These are phyloP conservation scores for Rhodotorula diobovata DNA, from an alignment of 768 basidiomycete species.

Conservation along the genomic window DNA sequence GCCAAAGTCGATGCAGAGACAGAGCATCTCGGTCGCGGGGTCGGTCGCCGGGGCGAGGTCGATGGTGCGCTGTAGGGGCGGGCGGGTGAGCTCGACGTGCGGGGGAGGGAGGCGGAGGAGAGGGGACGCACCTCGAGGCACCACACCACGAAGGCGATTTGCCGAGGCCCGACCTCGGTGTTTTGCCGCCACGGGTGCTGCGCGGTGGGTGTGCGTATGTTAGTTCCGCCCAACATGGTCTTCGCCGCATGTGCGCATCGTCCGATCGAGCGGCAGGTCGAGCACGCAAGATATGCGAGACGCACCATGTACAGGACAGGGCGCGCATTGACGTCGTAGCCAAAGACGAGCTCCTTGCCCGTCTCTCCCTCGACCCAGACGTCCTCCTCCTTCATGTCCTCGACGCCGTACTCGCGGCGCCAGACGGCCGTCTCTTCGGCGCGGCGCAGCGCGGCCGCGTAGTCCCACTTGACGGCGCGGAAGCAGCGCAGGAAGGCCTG, in stretches of 20 bases:
- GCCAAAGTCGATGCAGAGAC: constrained; percentile 44
- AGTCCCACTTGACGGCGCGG: constrained; percentile 72
- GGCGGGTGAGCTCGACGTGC: neutral
- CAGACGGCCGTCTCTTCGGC: constrained; percentile 70
- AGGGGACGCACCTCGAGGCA: constrained; percentile 56
- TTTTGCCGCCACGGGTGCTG: constrained; percentile 59
- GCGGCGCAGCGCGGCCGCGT: constrained; percentile 56
- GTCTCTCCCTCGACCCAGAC: constrained; percentile 75
- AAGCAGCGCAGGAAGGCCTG: constrained; percentile 60
- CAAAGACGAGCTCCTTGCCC: constrained; percentile 74
- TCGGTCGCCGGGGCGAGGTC: constrained; percentile 34
- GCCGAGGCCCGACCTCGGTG: constrained; percentile 53
- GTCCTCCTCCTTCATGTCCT: constrained; percentile 57
- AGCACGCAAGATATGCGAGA: too few relatives aligned
- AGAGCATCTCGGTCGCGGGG: constrained; percentile 34
- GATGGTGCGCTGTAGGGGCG: constrained; percentile 16
- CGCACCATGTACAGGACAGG: constrained; percentile 39
- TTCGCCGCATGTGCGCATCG: too few relatives aligned
- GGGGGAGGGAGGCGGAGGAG: neutral
- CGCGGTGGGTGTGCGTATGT: too few relatives aligned
- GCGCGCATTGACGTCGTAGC: constrained; percentile 61
- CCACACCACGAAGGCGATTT: constrained; percentile 63
- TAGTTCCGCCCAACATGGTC: too few relatives aligned
- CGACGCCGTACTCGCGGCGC: constrained; percentile 72
- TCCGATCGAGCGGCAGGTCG: too few relatives aligned